Evolutionary conservation across 2,329 filamentous ascomycete species (phyloP), one percentile per base, ranked within the genome.

Genomic region (Mariannaea elegans): DNA sequence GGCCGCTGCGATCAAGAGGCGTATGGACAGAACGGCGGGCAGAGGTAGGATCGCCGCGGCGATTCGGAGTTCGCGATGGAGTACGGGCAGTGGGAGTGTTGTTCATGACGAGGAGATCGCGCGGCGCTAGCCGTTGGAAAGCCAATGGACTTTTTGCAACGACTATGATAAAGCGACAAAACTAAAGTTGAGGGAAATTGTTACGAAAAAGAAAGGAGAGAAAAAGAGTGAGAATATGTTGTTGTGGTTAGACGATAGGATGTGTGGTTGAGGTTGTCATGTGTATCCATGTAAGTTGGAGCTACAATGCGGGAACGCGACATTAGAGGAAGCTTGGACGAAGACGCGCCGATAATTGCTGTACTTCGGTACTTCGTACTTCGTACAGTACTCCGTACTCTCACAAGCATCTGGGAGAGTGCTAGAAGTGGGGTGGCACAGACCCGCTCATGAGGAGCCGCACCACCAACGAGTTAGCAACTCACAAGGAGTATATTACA

Each of bases 11-110:
- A 51, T 78, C 72, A 60, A 80, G 78, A 3, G 81, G 80, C 4
- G 81, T 81, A 56, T 77, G 76, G n/a, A 81, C 59, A 7, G 78
- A 75, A 12, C 71, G 73, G 44, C 72, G 76, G 19, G 74, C 76
- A 12, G 81, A 78, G 5, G 75, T 68, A 1, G 80, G 78, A 3
- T 82, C 75, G 12, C 65, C 62, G 5, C 72, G 72, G 12, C 68
- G 72, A 32, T 49, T 67, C 8, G 72, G 75, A 34, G 74, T 75
- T 50, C 63, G 56, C 9, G 68, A 65, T 3, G 70, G 70, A 5
- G 67, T 68, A 47, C 56, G 63, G 42, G 56, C 59, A n/a, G 19
- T 31, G 32, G 59, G 55, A 27, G 59, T 59, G 49, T 38, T 59
- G 24, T 46, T 44, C 55, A 59, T 62, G 27, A 45, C 8, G 41